These are phyloP conservation scores for Collybia sp. DNA, from an alignment of 768 basidiomycete genomes.

Conservation along the genomic window DNA sequence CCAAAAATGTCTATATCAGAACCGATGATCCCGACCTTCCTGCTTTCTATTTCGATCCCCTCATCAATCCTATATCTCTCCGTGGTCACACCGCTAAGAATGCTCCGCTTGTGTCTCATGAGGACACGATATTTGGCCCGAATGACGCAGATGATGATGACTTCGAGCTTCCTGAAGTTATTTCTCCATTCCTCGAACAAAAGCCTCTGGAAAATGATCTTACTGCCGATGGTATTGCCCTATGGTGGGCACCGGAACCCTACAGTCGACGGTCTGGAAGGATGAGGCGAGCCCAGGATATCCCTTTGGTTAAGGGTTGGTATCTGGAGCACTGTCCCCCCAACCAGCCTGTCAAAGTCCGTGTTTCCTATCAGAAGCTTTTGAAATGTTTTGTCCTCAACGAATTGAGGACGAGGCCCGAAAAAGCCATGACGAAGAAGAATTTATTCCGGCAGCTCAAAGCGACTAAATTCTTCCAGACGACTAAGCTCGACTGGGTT, in stretches of 20 bases:
- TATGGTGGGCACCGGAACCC: conserved; percentile 99
- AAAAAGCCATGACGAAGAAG: conserved; percentile 98
- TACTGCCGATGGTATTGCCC: conserved; percentile 93
- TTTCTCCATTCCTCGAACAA: conserved; percentile 78
- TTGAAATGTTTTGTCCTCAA: conserved; percentile 95
- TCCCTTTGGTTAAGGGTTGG: conserved; percentile 97
- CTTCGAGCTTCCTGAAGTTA: conserved; percentile 75
- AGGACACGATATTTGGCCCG: conserved; percentile 89
- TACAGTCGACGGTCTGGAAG: conserved; percentile 90
- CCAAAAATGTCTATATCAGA: conserved; percentile 98
- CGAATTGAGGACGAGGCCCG: conserved; percentile 80
- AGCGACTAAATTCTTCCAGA: conserved; percentile 99
- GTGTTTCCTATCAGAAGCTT: conserved; percentile 98
- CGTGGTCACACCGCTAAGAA: conserved; percentile 86
- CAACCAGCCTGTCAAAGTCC: conserved; percentile 93
- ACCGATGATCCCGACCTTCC: conserved; percentile 99
- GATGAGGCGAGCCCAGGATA: conserved; percentile 91
- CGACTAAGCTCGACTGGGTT: conserved; percentile 96
- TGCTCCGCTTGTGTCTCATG: conserved; percentile 76
- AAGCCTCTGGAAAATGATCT: conserved; percentile 82
- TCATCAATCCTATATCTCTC: conserved; percentile 95
- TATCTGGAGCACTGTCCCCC: conserved; percentile 98
- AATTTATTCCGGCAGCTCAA: conserved; percentile 94
- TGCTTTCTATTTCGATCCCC: conserved; percentile 97
- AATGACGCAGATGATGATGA: conserved; percentile 83